These are phyloP conservation scores for Leptographium wingfieldii DNA, from an alignment of 2,329 filamentous ascomycete species.

Conservation along the genomic window DNA sequence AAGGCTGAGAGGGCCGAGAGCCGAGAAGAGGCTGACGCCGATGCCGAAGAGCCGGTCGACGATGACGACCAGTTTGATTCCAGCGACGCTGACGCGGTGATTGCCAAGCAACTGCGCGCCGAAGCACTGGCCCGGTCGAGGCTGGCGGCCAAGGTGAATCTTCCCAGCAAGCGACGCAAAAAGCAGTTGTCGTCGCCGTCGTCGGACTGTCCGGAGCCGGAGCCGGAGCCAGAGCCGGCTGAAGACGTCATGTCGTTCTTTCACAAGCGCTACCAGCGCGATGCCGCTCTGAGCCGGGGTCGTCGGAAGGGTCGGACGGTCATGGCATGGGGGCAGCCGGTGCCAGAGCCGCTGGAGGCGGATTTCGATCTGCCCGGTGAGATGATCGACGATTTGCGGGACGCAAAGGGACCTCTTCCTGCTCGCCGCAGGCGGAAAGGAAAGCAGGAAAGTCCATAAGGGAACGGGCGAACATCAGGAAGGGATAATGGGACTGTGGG, in stretches of 20 bases:
- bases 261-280: constrained; percentile 63
- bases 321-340: constrained; percentile 67
- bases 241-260: constrained; percentile 80
- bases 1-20: constrained; percentile 4
- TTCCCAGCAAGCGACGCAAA: constrained; percentile 12
- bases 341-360: constrained; percentile 57
- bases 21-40: constrained; percentile 16
- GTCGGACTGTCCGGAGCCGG: not conserved
- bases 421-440: constrained; percentile 5
- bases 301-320: constrained; percentile 57
- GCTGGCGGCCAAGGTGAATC: constrained; percentile 10
- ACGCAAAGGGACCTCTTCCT: constrained; percentile 29
- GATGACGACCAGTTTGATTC: constrained; percentile 47
- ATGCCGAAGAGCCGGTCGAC: constrained; percentile 4
- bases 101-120: constrained; percentile 62
- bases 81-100: constrained; percentile 57
- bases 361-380: constrained; percentile 69
- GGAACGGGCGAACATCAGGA: not conserved
- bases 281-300: constrained; percentile 61
- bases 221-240: constrained; percentile 13
- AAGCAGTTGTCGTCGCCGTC: not conserved
- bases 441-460: not conserved
- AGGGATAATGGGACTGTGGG: not conserved
- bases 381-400: constrained; percentile 41
- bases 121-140: constrained; percentile 49